Evolutionary conservation across 148 eudicot species (phyloP).

Genomic region (Camellia lanceoleosa): DNA sequence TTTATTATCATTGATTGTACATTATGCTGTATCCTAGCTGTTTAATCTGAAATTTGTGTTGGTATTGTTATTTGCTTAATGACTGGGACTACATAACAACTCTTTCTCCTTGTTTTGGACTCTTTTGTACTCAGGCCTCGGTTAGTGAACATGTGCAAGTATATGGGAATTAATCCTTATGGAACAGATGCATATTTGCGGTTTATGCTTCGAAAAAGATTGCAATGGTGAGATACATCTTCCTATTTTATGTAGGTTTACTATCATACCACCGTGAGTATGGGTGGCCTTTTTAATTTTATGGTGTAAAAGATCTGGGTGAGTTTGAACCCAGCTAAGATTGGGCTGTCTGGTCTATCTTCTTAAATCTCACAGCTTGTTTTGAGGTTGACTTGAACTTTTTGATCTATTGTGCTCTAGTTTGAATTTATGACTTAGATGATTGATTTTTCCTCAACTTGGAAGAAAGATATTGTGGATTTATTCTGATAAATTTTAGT

Average conservation of each 20-base stretch:
- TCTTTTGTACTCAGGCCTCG: slow-evolving; percentile 52
- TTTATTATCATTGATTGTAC: neutral
- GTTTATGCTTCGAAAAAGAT: slow-evolving; percentile 65
- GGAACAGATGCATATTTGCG: slow-evolving; percentile 75
- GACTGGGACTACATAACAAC: neutral
- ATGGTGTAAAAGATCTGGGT: neutral
- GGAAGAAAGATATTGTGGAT: neutral
- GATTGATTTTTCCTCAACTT: neutral
- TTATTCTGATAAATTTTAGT: neutral
- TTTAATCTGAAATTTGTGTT: neutral
- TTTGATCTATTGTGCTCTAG: neutral
- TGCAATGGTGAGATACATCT: slow-evolving; percentile 39
- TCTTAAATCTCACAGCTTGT: neutral
- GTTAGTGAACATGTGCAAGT: slow-evolving; percentile 78
- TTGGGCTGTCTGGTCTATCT: neutral
- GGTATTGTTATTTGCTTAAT: neutral
- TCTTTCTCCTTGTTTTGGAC: slow-evolving; percentile 15
- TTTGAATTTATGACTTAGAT: neutral
- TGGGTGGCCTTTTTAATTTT: neutral
- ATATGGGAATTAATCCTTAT: slow-evolving; percentile 67
- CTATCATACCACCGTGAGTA: neutral
- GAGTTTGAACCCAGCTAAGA: neutral
- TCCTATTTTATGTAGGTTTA: neutral
- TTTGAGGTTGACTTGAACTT: slow-evolving; percentile 6
- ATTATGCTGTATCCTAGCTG: neutral